These are phyloP conservation scores for Cryptosporidium sp. DNA, from an alignment of 169 alveolate genomes.

Conservation along the genomic window DNA sequence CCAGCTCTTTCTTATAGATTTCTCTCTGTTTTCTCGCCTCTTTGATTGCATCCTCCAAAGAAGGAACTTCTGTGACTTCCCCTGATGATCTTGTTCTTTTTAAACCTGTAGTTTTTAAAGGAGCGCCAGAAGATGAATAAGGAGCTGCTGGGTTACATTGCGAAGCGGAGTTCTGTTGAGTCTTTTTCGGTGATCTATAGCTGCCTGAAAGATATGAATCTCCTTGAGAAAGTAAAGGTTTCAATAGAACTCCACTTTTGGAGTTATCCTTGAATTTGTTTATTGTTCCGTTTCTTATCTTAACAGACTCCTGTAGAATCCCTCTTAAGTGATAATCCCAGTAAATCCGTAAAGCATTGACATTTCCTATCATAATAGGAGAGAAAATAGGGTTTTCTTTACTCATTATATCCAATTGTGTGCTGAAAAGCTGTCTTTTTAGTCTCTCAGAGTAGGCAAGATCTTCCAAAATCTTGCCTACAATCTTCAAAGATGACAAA, in stretches of 20 bases:
- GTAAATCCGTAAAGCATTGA: slow-evolving; percentile 12
- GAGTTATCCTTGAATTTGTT: slow-evolving; percentile 32
- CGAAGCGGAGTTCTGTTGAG: not conserved
- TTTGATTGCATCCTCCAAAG: slow-evolving; percentile 65
- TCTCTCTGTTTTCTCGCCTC: slow-evolving; percentile 71
- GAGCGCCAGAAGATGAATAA: not conserved
- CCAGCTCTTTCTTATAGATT: slow-evolving; percentile 40
- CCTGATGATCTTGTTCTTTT: slow-evolving; percentile 72
- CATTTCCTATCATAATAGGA: slow-evolving; percentile 21
- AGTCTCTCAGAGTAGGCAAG: not conserved
- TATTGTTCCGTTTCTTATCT: slow-evolving; percentile 32
- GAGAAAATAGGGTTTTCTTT: slow-evolving; percentile 48
- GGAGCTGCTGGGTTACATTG: not conserved
- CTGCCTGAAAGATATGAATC: not conserved
- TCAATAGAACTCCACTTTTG: not conserved
- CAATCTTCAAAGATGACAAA: slow-evolving; percentile 32
- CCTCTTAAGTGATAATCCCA: slow-evolving; percentile 7
- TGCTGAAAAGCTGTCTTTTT: slow-evolving; percentile 14
- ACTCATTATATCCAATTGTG: slow-evolving; percentile 46
- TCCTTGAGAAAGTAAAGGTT: not conserved
- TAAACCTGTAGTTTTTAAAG: not conserved
- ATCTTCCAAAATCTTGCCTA: slow-evolving; percentile 23
- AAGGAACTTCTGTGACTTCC: slow-evolving; percentile 55
- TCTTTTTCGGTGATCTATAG: not conserved
- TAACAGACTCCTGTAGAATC: slow-evolving; percentile 43